Base-by-base conservation (phyloP, 345 rosid species). In the Populus deltoides region DNA sequence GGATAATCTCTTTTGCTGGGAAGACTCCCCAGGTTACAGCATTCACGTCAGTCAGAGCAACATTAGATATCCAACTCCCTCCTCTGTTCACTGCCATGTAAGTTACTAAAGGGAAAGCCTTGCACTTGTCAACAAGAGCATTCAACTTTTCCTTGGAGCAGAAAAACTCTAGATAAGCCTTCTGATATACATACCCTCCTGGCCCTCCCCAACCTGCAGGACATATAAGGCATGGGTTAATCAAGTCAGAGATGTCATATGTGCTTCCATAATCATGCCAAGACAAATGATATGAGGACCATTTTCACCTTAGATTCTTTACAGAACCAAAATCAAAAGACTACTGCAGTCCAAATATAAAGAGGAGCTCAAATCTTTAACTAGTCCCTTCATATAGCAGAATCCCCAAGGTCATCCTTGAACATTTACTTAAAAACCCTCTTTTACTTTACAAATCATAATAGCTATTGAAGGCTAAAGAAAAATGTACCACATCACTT, bases 21-120 rank as follows among this genome's bases (percentile, higher is more conserved):
- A 96, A 96, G 16, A 85, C 99, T 78, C 97, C 99, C 99, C 98
- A 96, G 3, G 98, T 96, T 57, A 96, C 98, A 0, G 97, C 98
- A 81, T 96, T 96, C 81, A 96, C 95, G 70, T 87, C 86, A 16
- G 80, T 75, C 18, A 76, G 22, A 53, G 82, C 83, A 6, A 82
- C 66, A 47, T 92, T 96, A 49, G 99, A 90, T 53, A 90, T 72
- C 88, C 89, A 89, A 22, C 78, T 80, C 31, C 90, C 97, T 29
- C 74, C 87, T 82, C 83, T 90, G 89, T 90, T 91, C 74, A 90
- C 88, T 1, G 97, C 97, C 79, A 94, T 79, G 86, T 86, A 96
- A 57, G 94, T 91, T 66, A 96, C 31, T 43, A 36, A 81, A 8
- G 94, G 87, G 67, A 83, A 86, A 35, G 87, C 77, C 85, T 90